Conservation (phyloP, 2,329 filamentous ascomycete genomes). For the Dothistroma septosporum region DNA sequence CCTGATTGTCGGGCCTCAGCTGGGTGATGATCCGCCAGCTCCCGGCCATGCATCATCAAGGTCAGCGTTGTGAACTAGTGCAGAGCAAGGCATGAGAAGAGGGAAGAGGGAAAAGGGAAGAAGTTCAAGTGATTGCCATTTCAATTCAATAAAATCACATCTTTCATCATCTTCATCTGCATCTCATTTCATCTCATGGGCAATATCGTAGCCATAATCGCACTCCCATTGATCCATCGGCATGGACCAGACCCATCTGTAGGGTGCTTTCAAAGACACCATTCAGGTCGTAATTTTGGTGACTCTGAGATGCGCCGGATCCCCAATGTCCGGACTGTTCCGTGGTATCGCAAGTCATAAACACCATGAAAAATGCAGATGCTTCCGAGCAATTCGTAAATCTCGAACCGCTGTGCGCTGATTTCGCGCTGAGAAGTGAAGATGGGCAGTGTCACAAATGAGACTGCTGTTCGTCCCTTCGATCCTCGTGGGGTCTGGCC, state of each 20-base stretch:
- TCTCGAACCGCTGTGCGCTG: background rate
- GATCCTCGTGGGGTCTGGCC: background rate
- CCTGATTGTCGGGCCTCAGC: no score
- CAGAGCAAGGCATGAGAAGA: background rate
- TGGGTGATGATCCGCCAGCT: no score
- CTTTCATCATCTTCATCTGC: background rate
- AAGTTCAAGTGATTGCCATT: background rate
- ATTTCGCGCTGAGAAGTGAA: background rate
- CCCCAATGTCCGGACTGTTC: background rate
- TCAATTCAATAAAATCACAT: background rate
- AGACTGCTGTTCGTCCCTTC: slow-evolving; percentile 2
- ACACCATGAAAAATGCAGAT: slow-evolving; percentile 1
- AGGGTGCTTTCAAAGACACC: background rate
- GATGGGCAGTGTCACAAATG: background rate
- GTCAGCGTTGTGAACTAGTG: background rate
- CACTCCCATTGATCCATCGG: background rate
- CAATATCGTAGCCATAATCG: background rate
- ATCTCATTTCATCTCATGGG: background rate
- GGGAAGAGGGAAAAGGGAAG: background rate
- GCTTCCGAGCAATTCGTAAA: background rate
- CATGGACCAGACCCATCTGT: background rate
- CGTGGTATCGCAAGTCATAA: background rate
- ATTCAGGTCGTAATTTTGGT: background rate
- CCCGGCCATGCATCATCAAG: background rate
- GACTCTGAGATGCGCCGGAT: background rate